These are phyloP conservation scores for Brassica juncea DNA, from an alignment of 345 rosid species.

Conservation along the genomic window DNA sequence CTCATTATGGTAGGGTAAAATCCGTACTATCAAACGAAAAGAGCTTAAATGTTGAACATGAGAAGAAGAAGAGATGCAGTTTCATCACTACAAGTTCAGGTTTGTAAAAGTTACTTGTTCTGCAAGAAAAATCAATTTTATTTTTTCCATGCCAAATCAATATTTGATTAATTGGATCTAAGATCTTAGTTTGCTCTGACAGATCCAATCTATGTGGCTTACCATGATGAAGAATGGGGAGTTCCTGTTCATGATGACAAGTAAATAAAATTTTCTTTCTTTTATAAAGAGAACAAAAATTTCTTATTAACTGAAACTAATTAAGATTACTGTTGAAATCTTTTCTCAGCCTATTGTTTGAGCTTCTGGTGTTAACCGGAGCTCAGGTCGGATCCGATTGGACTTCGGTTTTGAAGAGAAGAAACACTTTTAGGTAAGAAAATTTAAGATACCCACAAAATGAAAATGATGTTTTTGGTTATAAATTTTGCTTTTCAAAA, in stretches of 20 bases:
- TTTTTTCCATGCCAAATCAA: background rate
- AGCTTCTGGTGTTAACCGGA: conserved; percentile 63
- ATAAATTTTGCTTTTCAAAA: background rate
- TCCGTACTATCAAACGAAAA: conserved; percentile 42
- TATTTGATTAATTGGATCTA: background rate
- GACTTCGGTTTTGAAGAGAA: conserved; percentile 71
- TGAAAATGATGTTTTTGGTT: background rate
- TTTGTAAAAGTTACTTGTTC: conserved; percentile 28
- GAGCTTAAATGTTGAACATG: conserved; percentile 34
- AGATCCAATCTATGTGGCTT: conserved; percentile 73
- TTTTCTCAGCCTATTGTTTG: conserved; percentile 56
- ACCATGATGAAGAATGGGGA: conserved; percentile 86
- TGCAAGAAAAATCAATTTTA: conserved; percentile 14
- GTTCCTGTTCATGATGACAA: conserved; percentile 74
- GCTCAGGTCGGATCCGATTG: conserved; percentile 81
- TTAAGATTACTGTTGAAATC: background rate
- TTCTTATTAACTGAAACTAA: conserved; percentile 1
- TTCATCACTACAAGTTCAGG: conserved; percentile 74
- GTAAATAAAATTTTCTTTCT: conserved; percentile 30
- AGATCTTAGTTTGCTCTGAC: conserved; percentile 8
- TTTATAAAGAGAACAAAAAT: background rate
- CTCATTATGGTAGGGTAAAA: conserved; percentile 72
- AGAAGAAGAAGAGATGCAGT: conserved; percentile 61
- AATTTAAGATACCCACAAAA: background rate
- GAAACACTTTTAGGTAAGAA: conserved; percentile 53